Evolutionary conservation across 129 eudicot genomes (phyloP).

Genomic region (Helichrysum umbraculigerum): DNA sequence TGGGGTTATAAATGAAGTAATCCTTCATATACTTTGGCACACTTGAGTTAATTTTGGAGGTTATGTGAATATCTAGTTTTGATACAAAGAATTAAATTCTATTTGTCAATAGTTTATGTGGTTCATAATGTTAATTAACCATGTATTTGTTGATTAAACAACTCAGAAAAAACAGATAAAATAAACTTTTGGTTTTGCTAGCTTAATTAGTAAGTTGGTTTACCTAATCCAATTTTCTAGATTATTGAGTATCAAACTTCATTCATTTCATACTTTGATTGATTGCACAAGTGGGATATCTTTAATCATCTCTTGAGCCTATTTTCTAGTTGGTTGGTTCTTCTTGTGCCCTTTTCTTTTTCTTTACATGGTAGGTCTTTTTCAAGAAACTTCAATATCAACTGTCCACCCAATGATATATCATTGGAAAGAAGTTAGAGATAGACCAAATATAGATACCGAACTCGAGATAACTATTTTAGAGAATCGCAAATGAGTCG

Average conservation of each 20-base stretch:
- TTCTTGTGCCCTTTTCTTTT: slow-evolving; percentile 4
- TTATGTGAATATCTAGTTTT: slow-evolving; percentile 26
- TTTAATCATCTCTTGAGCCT: slow-evolving; percentile 20
- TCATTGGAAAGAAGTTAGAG: neutral
- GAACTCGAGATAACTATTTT: neutral
- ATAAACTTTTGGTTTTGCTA: neutral
- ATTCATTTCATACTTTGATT: slow-evolving; percentile 16
- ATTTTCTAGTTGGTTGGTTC: slow-evolving; percentile 6
- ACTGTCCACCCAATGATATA: neutral
- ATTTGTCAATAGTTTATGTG: neutral
- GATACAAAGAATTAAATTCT: neutral
- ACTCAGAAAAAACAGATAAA: neutral
- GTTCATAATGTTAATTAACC: neutral
- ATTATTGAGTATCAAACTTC: slow-evolving; percentile 28
- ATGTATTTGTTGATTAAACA: slow-evolving; percentile 11
- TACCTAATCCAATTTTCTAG: slow-evolving; percentile 32
- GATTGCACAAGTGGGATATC: slow-evolving; percentile 38
- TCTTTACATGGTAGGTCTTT: slow-evolving; percentile 16
- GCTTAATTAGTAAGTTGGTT: slow-evolving; percentile 26
- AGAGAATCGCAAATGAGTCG: neutral
- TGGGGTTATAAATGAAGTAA: slow-evolving; percentile 30
- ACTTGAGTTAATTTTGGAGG: slow-evolving; percentile 18
- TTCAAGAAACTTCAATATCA: slow-evolving; percentile 8
- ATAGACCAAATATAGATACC: slow-evolving; percentile 1
- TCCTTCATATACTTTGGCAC: slow-evolving; percentile 21